phyloP scores from a whole-genome alignment of 2,329 filamentous ascomycete species.

The Verticillium alfalfae region DNA sequence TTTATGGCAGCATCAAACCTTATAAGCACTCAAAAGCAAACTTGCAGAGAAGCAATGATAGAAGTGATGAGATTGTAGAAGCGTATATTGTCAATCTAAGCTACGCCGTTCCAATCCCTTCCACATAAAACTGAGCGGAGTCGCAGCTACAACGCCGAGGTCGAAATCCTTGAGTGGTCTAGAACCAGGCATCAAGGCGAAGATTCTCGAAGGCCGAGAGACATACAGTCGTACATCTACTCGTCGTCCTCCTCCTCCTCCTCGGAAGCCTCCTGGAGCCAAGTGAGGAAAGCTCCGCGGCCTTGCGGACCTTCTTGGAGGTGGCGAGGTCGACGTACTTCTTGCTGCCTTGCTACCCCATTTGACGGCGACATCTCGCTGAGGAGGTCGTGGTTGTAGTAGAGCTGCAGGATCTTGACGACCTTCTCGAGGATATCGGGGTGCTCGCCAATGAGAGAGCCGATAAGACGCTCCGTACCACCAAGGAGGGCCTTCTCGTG shows the following conservation, averaged over 20 bases:
- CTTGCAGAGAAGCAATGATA: neutral
- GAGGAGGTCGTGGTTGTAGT: conserved; percentile 87
- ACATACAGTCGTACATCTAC: conserved; percentile 1
- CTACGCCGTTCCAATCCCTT: neutral
- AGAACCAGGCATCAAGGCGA: no score
- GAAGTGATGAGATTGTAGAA: neutral
- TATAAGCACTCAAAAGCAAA: neutral
- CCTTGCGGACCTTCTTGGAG: conserved; percentile 45
- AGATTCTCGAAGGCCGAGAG: neutral
- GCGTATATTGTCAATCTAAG: neutral
- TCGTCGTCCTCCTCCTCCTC: conserved; percentile 62
- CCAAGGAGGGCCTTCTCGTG: conserved; percentile 95
- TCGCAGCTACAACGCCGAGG: neutral
- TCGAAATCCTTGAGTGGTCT: neutral
- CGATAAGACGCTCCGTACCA: conserved; percentile 88
- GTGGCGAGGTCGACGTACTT: conserved; percentile 60
- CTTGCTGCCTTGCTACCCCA: conserved; percentile 98
- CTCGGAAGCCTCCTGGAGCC: conserved; percentile 83
- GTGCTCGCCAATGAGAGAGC: conserved; percentile 64
- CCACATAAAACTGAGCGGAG: neutral
- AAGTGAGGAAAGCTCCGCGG: conserved; percentile 88
- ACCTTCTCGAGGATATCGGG: conserved; percentile 71
- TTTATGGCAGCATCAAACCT: neutral
- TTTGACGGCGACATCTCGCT: conserved; percentile 78
- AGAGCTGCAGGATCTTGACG: conserved; percentile 79